Evolutionary conservation across 2,329 filamentous ascomycete genomes (phyloP), one percentile per base, ranked within the genome.

Genomic region (Cladosporium sp.): DNA sequence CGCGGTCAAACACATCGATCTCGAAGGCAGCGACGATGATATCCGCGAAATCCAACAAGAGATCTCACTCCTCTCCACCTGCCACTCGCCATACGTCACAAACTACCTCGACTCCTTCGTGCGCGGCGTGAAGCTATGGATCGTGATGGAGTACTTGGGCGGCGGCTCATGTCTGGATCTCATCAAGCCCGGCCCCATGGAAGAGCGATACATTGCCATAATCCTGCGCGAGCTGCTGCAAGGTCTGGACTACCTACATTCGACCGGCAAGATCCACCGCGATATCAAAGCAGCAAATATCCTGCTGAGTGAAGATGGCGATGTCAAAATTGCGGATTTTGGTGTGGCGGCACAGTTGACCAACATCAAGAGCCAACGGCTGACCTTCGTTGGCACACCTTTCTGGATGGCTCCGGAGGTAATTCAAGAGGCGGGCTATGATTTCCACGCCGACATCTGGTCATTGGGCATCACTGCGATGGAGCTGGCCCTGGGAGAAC

Each of bases 391-490:
- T 23, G 95, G 95, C 23, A 98, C 94, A 0, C 95, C 95, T 0
- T 97, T 96, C 76, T 97, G 93, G 93, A 96, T 97, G 93, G 93
- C 93, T 0, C 93, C 93, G 1, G 93, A 97, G 76, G 93, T 97
- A 40, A 97, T 97, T 71, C 90, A 96, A 77, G 92, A 96, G 79
- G 88, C 91, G 69, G 87, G 87, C 50, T 89, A 89, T 71, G 92
- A 94, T 77, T 95, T 92, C 81, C 95, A 95, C 78, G 93, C 93
- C 6, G 93, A 97, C 74, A 93, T 97, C 66, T 97, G 93, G 93
- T 96, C 92, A 0, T 80, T 97, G 53, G 93, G 93, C 8, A 96
- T 97, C 72, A 96, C 92, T 0, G 93, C 93, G 14, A 92, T 96
- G 78, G 93, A 97, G 77, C 85, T 97, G 82, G 90, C 92, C 37